phyloP scores from a whole-genome alignment of 2,329 filamentous ascomycete species.

The Aspergillus versicolor region DNA sequence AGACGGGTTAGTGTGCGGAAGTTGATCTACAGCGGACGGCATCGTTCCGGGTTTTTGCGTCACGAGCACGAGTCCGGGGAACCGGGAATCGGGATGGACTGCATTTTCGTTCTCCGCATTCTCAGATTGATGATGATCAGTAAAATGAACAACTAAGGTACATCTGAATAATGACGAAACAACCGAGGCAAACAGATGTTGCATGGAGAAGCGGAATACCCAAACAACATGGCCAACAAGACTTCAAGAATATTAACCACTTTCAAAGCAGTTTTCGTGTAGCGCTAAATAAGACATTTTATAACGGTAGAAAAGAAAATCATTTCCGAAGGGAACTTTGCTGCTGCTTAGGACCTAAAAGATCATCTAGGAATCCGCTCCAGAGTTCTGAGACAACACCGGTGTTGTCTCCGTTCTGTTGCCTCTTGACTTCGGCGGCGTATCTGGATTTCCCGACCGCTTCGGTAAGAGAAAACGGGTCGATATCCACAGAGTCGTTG shows the following conservation, averaged over 20 bases:
- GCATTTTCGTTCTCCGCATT: not conserved
- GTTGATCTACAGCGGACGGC: not conserved
- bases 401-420: constrained; percentile 31
- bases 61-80: not conserved
- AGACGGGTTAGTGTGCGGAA: not conserved
- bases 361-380: constrained; percentile 38
- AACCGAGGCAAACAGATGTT: not conserved
- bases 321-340: constrained; percentile 22
- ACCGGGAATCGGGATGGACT: too few relatives aligned
- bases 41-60: not conserved
- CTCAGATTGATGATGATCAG: not conserved
- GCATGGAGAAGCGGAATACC: not conserved
- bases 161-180: not conserved
- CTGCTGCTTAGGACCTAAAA: constrained; percentile 35
- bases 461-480: constrained; percentile 57
- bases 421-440: constrained; percentile 35
- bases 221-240: not conserved
- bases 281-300: constrained; percentile 13
- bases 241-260: not conserved
- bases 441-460: constrained; percentile 42
- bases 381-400: constrained; percentile 34
- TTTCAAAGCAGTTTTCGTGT: constrained; percentile 5
- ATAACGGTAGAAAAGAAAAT: not conserved
- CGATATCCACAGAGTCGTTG: constrained; percentile 55
- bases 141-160: not conserved